Conservation (phyloP, 179 eudicot genomes). For the Heliamphora pulchella region DNA sequence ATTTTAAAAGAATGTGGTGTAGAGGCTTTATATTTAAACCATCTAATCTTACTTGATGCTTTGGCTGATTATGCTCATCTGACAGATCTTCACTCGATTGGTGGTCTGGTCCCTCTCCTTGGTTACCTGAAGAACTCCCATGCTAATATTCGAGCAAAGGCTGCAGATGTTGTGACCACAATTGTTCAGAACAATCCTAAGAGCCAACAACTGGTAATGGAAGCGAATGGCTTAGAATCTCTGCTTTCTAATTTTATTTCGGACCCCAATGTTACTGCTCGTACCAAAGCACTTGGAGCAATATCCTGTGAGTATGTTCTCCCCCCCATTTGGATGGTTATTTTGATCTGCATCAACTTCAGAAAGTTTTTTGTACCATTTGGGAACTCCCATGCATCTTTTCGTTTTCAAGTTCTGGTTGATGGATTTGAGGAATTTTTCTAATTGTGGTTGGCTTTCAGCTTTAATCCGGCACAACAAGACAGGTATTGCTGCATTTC, state of each 20-base stretch:
- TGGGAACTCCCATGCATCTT: background rate
- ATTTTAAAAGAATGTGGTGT: background rate
- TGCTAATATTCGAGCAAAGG: slow-evolving; percentile 84
- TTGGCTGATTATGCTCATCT: slow-evolving; percentile 13
- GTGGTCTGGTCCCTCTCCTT: slow-evolving; percentile 85
- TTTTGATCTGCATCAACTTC: background rate
- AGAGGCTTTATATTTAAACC: background rate
- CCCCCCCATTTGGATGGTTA: background rate
- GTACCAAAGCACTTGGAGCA: slow-evolving; percentile 88
- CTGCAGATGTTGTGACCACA: slow-evolving; percentile 88
- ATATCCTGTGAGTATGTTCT: slow-evolving; percentile 60
- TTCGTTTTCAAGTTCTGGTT: background rate
- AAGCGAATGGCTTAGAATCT: slow-evolving; percentile 82
- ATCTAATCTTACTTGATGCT: background rate
- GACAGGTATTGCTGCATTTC: slow-evolving; percentile 77
- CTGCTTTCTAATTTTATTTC: slow-evolving; percentile 64
- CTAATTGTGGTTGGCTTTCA: slow-evolving; percentile 24
- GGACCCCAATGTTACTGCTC: slow-evolving; percentile 62
- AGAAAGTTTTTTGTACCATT: background rate
- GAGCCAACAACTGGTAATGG: slow-evolving; percentile 86
- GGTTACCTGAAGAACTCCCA: slow-evolving; percentile 66
- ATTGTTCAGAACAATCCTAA: slow-evolving; percentile 88
- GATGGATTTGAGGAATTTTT: background rate
- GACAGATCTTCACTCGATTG: slow-evolving; percentile 87
- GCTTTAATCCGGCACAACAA: slow-evolving; percentile 89